Evolutionary conservation across 257 asterid genomes (phyloP), one percentile per base, ranked within the genome.

Genomic region (Catharanthus roseus): DNA sequence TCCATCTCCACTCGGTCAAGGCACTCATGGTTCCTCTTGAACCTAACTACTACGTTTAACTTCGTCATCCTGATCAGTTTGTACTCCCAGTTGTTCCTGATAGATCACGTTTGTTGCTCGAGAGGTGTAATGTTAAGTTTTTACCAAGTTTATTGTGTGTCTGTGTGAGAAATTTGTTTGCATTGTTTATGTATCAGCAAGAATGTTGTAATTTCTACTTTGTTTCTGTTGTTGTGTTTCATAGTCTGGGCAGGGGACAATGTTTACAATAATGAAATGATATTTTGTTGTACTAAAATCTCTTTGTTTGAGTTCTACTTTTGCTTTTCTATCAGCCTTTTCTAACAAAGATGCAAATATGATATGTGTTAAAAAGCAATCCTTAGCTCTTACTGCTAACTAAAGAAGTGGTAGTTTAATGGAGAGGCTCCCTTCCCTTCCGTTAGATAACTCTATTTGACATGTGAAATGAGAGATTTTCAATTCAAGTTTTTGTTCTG

Each of bases 1-100:
- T 26, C 85, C 86, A 10, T 88, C 96, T 62, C 63, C 60, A 19
- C 91, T 86, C 1, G 82, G 96, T 31, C 83, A 81, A 61, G 73
- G 75, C 41, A 74, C 83, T 13, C 77, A 3, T 50, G 86, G 79
- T 70, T 75, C 84, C 0, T 38, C 87, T 56, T 83, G 89, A 23
- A 68, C 83, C 74, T 82, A 84, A n/a, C n/a, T n/a, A n/a, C 82
- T 67, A 50, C 13, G 39, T 39, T 38, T 34, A 39, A 33, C 36
- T 18, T 67, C 15, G 31, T 47, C 18, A 28, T 75, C 36, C 78
- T 60, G 38, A 55, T 67, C 23, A 47, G 63, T 74, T 67, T 24
- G 66, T 31, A 45, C 53, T n/a, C 28, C 61, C 39, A 51, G 21
- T 42, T 4, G 29, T 74, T 67, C 54, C 53, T 61, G 34, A 74